These are phyloP conservation scores for Malus sylvestris DNA, from an alignment of 306 rosid species.

Conservation along the genomic window DNA sequence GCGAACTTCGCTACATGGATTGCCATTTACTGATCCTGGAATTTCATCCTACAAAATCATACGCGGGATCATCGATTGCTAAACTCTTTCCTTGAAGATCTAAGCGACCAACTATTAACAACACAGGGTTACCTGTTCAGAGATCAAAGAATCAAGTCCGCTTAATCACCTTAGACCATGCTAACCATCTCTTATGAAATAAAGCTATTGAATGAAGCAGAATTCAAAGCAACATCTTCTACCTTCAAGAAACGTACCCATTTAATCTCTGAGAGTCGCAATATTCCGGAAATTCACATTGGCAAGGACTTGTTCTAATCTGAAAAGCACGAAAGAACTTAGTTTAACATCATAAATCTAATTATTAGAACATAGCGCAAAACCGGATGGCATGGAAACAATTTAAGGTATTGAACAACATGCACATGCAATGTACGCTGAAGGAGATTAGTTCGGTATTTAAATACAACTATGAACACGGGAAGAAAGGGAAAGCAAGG, in stretches of 20 bases:
- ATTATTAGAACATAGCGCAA: not conserved
- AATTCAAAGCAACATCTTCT: not conserved
- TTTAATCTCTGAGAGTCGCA: constrained; percentile 55
- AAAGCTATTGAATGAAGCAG: not conserved
- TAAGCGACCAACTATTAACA: not conserved
- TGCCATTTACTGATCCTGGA: not conserved
- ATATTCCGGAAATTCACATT: constrained; percentile 53
- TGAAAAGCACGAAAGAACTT: constrained; percentile 15
- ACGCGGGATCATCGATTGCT: too few relatives aligned
- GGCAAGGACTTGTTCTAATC: constrained; percentile 63
- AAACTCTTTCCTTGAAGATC: not conserved
- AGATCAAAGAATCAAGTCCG: not conserved
- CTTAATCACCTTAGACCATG: not conserved
- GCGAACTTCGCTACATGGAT: not conserved
- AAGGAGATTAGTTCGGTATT: not conserved
- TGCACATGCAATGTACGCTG: not conserved
- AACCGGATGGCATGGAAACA: not conserved
- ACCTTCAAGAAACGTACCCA: not conserved
- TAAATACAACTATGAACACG: not conserved
- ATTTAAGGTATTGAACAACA: not conserved
- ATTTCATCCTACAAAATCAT: too few relatives aligned
- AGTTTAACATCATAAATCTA: not conserved
- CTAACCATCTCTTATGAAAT: not conserved
- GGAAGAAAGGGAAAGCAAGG: not conserved
- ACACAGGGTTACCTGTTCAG: not conserved